Conservation (phyloP, 805 yeast species). For the Jamesozyma gamospora region DNA sequence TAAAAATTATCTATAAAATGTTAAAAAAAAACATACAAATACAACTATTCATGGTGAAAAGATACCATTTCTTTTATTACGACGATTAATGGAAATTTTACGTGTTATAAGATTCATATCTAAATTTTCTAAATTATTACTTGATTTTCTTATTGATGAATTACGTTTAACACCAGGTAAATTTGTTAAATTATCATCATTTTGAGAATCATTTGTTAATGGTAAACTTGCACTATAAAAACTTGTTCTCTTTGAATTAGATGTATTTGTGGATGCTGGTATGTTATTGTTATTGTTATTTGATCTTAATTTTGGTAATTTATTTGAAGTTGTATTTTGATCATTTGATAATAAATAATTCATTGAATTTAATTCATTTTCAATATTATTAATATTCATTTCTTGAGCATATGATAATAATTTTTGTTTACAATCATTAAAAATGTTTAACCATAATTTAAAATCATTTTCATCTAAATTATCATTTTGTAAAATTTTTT, state of each 20-base stretch:
- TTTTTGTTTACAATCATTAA: conserved; percentile 7
- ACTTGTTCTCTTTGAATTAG: conserved; percentile 5
- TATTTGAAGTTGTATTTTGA: neutral
- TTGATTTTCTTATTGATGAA: conserved; percentile 7
- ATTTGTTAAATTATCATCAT: neutral
- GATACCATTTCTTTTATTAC: too few species aligned
- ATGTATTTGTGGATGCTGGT: neutral
- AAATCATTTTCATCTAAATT: neutral
- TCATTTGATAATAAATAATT: neutral
- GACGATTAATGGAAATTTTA: too few species aligned
- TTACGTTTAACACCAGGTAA: conserved; percentile 14
- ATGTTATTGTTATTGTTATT: neutral
- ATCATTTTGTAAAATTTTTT: neutral
- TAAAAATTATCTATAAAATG: too few species aligned
- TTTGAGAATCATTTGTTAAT: neutral
- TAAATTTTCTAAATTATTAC: too few species aligned
- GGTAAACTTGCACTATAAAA: conserved; percentile 6
- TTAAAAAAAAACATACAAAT: too few species aligned
- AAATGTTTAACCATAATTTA: conserved; percentile 10
- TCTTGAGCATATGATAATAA: neutral
- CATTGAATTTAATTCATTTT: neutral
- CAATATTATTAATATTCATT: conserved; percentile 5
- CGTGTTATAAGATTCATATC: too few species aligned
- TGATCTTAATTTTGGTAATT: conserved; percentile 1
- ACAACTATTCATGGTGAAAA: too few species aligned